A percentile compares a stretch with the other conserved stretches of the same genome.
Conservation (phyloP, 192 early-diverging fungal genomes). For the Coemansia sp. region DNA sequence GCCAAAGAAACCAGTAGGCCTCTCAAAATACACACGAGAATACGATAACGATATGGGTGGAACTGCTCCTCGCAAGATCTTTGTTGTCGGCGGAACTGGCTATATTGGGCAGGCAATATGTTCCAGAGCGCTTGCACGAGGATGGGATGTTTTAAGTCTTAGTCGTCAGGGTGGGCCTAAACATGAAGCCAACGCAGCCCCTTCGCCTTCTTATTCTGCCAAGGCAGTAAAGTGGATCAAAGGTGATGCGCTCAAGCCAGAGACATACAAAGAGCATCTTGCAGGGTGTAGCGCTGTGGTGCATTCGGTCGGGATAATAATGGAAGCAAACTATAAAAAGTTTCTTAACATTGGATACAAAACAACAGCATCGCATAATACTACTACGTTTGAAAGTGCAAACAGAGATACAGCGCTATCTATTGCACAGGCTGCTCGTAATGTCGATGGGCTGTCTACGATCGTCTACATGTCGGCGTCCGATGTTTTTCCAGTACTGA, state of each 20-base stretch:
- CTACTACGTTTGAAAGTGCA: constrained; percentile 61
- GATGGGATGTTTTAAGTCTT: constrained; percentile 56
- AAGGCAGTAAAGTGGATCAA: constrained; percentile 58
- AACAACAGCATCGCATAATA: constrained; percentile 16
- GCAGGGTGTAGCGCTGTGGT: constrained; percentile 64
- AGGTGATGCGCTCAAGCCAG: constrained; percentile 66
- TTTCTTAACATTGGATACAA: constrained; percentile 42
- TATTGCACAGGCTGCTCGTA: constrained; percentile 57
- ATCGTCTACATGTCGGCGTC: constrained; percentile 72
- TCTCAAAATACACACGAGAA: neutral
- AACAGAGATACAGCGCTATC: constrained; percentile 72
- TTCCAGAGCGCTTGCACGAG: constrained; percentile 38
- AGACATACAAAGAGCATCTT: constrained; percentile 58
- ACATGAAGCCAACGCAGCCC: neutral
- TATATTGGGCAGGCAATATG: constrained; percentile 62
- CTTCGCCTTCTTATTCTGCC: neutral
- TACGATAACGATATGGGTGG: constrained; percentile 9
- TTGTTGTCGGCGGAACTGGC: constrained; percentile 66
- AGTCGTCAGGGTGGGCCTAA: constrained; percentile 55
- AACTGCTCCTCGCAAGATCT: constrained; percentile 32
- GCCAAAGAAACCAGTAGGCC: neutral
- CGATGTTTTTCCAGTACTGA: constrained; percentile 63
- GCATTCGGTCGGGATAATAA: constrained; percentile 69
- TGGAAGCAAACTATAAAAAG: constrained; percentile 70
- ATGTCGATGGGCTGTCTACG: constrained; percentile 50